These are phyloP conservation scores for Aspergillus quadrilineatus DNA, from an alignment of 2,329 filamentous ascomycete species.

Conservation along the genomic window DNA sequence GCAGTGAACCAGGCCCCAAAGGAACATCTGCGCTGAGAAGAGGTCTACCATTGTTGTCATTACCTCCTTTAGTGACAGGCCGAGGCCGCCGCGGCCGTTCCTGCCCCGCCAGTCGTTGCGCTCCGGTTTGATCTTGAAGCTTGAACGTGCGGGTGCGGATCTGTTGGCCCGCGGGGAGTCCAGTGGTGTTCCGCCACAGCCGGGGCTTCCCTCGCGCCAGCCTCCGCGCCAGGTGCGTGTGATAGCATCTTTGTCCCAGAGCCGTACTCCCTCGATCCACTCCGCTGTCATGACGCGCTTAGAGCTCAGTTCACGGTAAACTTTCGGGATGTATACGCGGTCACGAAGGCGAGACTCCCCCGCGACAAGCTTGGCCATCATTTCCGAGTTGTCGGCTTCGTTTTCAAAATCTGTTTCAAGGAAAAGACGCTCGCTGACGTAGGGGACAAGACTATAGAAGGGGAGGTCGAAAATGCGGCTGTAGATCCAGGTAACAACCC, in stretches of 20 bases:
- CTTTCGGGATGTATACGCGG: slow-evolving; percentile 82
- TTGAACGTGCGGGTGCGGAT: slow-evolving; percentile 16
- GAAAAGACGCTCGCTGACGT: slow-evolving; percentile 85
- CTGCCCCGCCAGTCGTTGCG: slow-evolving; percentile 74
- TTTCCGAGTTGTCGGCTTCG: slow-evolving; percentile 83
- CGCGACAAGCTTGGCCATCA: slow-evolving; percentile 75
- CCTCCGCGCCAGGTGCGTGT: slow-evolving; percentile 76
- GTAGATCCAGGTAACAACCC: slow-evolving; percentile 77
- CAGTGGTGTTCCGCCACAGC: slow-evolving; percentile 67
- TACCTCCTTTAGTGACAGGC: slow-evolving; percentile 76
- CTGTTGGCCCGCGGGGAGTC: slow-evolving; percentile 53
- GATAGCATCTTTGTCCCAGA: slow-evolving; percentile 89
- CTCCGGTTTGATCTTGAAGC: slow-evolving; percentile 71
- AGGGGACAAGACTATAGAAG: slow-evolving; percentile 84
- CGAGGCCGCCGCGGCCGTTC: slow-evolving; percentile 74
- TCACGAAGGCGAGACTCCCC: slow-evolving; percentile 72
- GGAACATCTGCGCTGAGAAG: slow-evolving; percentile 97
- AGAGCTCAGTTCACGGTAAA: slow-evolving; percentile 79
- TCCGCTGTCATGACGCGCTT: slow-evolving; percentile 88
- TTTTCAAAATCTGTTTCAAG: slow-evolving; percentile 94
- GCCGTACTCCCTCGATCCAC: slow-evolving; percentile 91
- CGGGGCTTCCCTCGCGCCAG: slow-evolving; percentile 72
- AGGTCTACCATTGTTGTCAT: slow-evolving; percentile 97
- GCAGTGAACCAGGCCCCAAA: slow-evolving; percentile 93
- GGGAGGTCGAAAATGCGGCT: slow-evolving; percentile 90